A percentile compares a stretch with the other conserved stretches of the same genome.
Conservation (phyloP, 768 basidiomycete genomes). For the Xerocomellus dryophilus region DNA sequence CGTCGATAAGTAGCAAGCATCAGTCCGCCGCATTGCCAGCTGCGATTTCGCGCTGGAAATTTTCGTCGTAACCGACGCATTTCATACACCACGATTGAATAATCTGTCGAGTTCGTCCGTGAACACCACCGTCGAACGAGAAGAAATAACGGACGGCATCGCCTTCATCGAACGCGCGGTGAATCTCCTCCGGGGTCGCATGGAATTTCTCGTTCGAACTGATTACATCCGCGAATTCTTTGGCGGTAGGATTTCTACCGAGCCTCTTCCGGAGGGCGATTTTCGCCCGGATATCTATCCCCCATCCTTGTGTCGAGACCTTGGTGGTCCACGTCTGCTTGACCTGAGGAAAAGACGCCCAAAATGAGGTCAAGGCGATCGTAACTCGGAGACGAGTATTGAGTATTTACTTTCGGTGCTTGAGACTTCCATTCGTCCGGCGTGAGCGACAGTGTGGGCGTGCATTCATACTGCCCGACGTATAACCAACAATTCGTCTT, state of each 20-base stretch:
- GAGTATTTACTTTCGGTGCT: constrained; percentile 2
- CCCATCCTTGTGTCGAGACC: constrained; percentile 13
- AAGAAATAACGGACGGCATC: constrained; percentile 3
- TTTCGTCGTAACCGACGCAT: constrained; percentile 23
- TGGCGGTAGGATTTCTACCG: constrained; percentile 10
- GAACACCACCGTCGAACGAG: neutral
- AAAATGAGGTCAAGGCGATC: neutral
- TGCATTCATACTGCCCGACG: constrained; percentile 20
- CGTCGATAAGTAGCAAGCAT: neutral
- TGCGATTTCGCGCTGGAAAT: constrained; percentile 19
- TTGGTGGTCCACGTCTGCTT: constrained; percentile 21
- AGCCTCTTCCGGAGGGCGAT: constrained; percentile 16
- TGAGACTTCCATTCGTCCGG: constrained; percentile 20
- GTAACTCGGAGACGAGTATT: neutral
- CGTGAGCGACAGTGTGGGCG: constrained; percentile 6
- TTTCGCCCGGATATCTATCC: constrained; percentile 11
- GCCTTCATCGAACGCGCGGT: constrained; percentile 17
- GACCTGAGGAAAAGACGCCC: constrained; percentile 7
- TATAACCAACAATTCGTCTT: constrained; percentile 15
- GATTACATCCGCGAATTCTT: constrained; percentile 2
- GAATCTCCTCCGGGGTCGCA: constrained; percentile 11
- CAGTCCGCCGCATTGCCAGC: constrained; percentile 8
- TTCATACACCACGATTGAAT: constrained; percentile 18
- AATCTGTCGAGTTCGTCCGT: constrained; percentile 1
- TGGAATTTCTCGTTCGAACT: constrained; percentile 10